phyloP scores from a whole-genome alignment of 2,329 filamentous ascomycete species.

The Teratosphaeriaceae sp. region DNA sequence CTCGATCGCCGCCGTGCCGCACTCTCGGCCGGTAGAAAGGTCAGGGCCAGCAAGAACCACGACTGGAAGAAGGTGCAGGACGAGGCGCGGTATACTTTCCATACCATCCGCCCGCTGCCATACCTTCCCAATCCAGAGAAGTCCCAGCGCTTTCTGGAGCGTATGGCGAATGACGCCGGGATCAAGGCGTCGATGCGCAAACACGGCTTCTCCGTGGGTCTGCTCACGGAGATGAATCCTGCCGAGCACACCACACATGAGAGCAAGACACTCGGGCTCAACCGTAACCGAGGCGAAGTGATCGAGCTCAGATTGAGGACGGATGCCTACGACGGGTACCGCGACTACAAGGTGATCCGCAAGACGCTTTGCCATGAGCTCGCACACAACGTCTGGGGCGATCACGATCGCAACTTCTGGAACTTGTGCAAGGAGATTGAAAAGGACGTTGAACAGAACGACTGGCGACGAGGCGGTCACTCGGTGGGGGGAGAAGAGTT shows the following conservation, averaged over 20 bases:
- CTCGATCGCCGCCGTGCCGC: constrained; percentile 33
- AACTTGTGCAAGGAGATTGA: constrained; percentile 81
- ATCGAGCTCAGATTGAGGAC: constrained; percentile 90
- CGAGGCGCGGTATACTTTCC: constrained; percentile 73
- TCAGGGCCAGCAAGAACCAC: constrained; percentile 28
- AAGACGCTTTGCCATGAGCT: constrained; percentile 93
- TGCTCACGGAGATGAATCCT: constrained; percentile 96
- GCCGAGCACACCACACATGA: constrained; percentile 74
- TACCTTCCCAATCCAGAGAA: constrained; percentile 71
- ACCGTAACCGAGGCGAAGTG: constrained; percentile 79
- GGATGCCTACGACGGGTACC: constrained; percentile 87
- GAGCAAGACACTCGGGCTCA: constrained; percentile 76
- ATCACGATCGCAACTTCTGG: constrained; percentile 87
- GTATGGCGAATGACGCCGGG: constrained; percentile 74
- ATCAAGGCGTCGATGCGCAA: constrained; percentile 77
- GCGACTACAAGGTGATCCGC: constrained; percentile 86
- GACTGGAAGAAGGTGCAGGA: constrained; percentile 46
- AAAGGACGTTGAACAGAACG: constrained; percentile 70
- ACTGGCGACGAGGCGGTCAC: constrained; percentile 68
- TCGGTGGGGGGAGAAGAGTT: constrained; percentile 54
- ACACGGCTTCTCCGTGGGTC: constrained; percentile 75
- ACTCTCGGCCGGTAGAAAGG: constrained; percentile 33
- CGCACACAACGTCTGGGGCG: constrained; percentile 80
- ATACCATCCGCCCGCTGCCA: constrained; percentile 64
- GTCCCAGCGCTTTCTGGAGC: constrained; percentile 64